Evolutionary conservation across 1,284 basidiomycete genomes (phyloP).

Genomic region (Ganoderma meredithae): DNA sequence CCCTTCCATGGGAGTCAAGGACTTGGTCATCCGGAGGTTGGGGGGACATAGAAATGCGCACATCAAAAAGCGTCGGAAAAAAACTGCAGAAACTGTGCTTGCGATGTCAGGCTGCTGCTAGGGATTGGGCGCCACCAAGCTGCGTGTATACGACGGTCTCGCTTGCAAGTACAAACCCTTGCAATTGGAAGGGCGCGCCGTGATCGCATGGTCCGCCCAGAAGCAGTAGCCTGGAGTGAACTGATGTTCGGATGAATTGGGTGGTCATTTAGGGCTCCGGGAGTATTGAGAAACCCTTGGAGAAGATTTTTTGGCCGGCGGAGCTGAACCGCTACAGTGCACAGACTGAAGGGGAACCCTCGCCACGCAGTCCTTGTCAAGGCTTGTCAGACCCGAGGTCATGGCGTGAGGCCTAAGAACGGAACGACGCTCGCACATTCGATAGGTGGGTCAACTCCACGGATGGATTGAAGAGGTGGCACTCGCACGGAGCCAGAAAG

Average conservation of each 20-base stretch:
- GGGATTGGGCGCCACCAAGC: neutral
- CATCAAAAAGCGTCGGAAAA: neutral
- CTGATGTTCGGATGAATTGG: neutral
- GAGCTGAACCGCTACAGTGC: neutral
- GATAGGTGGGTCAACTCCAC: neutral
- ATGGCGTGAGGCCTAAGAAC: neutral
- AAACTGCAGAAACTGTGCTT: neutral
- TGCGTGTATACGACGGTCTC: neutral
- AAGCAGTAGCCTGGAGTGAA: neutral
- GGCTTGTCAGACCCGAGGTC: neutral
- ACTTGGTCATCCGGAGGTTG: neutral
- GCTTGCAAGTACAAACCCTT: neutral
- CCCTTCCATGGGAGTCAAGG: neutral
- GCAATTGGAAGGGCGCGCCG: neutral
- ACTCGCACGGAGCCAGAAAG: neutral
- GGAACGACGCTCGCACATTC: neutral
- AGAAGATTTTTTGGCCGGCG: too few relatives aligned
- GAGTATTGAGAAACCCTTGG: neutral
- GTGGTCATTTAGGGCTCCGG: slow-evolving; percentile 1
- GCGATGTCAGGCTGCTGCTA: neutral
- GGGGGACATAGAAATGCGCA: neutral
- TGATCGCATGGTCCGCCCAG: neutral
- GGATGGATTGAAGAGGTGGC: neutral
- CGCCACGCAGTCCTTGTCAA: neutral
- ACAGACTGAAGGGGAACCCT: neutral